A percentile compares a stretch with the other conserved stretches of the same genome.
phyloP scores from a whole-genome alignment of 2,329 filamentous ascomycete species.

The Ilyonectria destructans region DNA sequence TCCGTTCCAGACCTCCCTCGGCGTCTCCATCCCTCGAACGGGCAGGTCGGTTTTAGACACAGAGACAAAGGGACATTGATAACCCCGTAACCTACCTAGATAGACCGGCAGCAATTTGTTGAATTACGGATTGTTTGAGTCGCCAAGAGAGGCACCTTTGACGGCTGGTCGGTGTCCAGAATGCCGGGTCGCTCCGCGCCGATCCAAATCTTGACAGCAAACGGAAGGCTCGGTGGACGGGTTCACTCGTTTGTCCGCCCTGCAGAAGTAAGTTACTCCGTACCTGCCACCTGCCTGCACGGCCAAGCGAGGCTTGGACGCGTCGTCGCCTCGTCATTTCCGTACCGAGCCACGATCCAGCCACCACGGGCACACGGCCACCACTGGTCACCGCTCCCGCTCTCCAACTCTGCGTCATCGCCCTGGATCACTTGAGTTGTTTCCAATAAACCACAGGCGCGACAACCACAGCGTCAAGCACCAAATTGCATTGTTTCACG shows the following conservation, averaged over 20 bases:
- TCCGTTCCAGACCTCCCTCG: slow-evolving; percentile 31
- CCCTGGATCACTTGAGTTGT: slow-evolving; percentile 8
- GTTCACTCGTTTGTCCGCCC: background rate
- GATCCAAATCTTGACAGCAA: background rate
- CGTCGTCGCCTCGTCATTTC: slow-evolving; percentile 26
- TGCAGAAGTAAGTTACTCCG: background rate
- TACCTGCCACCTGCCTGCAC: background rate
- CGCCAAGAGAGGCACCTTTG: background rate
- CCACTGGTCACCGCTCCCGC: slow-evolving; percentile 16
- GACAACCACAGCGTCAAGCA: slow-evolving; percentile 7
- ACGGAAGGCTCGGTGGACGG: background rate
- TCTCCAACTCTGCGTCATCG: slow-evolving; percentile 21
- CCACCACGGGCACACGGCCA: slow-evolving; percentile 22
- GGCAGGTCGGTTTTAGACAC: background rate
- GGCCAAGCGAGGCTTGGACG: background rate
- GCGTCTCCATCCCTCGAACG: slow-evolving; percentile 5
- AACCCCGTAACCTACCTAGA: no score
- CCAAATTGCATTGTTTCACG: slow-evolving; percentile 30
- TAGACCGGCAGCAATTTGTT: no score
- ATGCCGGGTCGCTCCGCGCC: background rate
- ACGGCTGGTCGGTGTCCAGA: background rate
- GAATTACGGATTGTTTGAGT: background rate
- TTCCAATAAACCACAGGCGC: slow-evolving; percentile 17
- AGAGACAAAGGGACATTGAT: background rate
- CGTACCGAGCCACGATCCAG: slow-evolving; percentile 33